Evolutionary conservation across 2,329 filamentous ascomycete species (phyloP).

Genomic region (Cytospora paraplurivora): DNA sequence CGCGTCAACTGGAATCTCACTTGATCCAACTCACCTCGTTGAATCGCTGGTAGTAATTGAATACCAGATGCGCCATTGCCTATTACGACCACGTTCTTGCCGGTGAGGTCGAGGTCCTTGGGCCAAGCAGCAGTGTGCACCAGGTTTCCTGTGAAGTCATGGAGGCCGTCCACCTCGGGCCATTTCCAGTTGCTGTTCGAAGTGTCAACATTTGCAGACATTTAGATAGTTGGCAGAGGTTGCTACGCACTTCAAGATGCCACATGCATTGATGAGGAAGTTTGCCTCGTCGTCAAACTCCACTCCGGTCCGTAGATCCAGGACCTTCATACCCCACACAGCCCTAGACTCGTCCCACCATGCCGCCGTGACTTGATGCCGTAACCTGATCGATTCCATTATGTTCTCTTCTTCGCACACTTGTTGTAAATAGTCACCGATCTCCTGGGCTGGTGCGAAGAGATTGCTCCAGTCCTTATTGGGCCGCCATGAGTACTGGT

Average conservation of each 20-base stretch:
- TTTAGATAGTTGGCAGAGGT: conserved; percentile 3
- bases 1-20: neutral
- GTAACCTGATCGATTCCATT: conserved; percentile 46
- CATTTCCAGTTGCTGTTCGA: conserved; percentile 52
- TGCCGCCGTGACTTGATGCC: conserved; percentile 46
- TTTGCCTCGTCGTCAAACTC: conserved; percentile 49
- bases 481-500: conserved; percentile 63
- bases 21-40: conserved; percentile 39
- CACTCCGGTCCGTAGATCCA: conserved; percentile 41
- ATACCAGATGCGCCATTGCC: conserved; percentile 59
- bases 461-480: conserved; percentile 63
- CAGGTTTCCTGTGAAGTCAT: conserved; percentile 50
- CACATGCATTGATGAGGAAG: conserved; percentile 53
- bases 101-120: conserved; percentile 48
- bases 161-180: conserved; percentile 51
- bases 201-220: conserved; percentile 13
- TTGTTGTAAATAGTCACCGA: conserved; percentile 53
- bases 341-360: conserved; percentile 48
- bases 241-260: conserved; percentile 53
- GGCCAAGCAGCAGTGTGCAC: conserved; percentile 60
- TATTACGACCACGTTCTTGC: conserved; percentile 57
- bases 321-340: conserved; percentile 46
- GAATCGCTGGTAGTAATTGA: conserved; percentile 55
- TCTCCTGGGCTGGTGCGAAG: conserved; percentile 57
- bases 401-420: conserved; percentile 53